Evolutionary conservation across 768 basidiomycete species (phyloP), one percentile per base, ranked within the genome.

Genomic region (Steccherinum ochraceum): DNA sequence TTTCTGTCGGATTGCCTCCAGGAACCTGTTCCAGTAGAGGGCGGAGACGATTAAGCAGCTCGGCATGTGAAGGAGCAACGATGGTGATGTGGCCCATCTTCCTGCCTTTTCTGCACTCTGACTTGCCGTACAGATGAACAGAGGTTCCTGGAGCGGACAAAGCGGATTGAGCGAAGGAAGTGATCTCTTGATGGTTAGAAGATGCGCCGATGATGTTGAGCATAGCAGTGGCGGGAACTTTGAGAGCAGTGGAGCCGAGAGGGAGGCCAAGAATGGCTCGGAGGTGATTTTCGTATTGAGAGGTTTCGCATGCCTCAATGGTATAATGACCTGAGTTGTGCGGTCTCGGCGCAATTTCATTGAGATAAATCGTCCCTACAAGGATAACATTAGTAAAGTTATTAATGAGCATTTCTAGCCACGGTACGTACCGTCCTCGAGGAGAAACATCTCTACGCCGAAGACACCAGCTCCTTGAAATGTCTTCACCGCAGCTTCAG

Each of bases 281-380:
- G 46, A 98, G 84, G 67, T 98, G 96, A 58, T 97, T 96, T 67
- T 93, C 92, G 69, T 90, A 99, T 69, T 98, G 96, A 2, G 95
- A 97, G 2, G 93, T 90, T 58, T 91, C 77, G 67, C 93, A 98
- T 0, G 95, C 93, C 70, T 98, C 96, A 62, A 98, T 98, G 24
- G 94, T 96, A 68, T 97, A 95, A 66, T 99, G 96, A 0, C 95
- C 96, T 7, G 94, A 97, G 70, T 98, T 99, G 66, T 99, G 96
- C 1, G 96, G 95, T 16, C 96, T 81, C 12, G 96, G 96, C 0
- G 96, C 96, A 54, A 99, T 95, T 71, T 99, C 96, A 67, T 99
- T 99, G 56, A 99, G 79, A 52, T 83, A 82, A 1, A 97, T 77
- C 0, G 73, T 66, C 12, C 88, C 93, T 94, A 57, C 4, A 35